A percentile compares a stretch with the other conserved stretches of the same genome.
These are phyloP conservation scores for Carex littledalei DNA, from an alignment of 176 grass and related monocot species.

Conservation along the genomic window DNA sequence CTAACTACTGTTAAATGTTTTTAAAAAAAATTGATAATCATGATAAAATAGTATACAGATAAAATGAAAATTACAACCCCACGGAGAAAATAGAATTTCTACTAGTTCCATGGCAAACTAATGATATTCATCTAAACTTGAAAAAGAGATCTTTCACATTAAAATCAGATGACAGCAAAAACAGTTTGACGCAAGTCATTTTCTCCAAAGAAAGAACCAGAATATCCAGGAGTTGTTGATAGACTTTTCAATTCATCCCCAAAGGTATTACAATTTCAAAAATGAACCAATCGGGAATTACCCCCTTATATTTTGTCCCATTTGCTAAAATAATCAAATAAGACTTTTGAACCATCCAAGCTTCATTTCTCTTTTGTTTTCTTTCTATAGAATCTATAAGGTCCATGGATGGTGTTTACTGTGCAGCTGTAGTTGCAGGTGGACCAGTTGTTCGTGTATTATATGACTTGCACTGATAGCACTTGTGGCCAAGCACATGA, in stretches of 20 bases:
- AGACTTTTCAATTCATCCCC: neutral
- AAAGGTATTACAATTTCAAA: neutral
- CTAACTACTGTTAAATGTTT: neutral
- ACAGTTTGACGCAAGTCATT: neutral
- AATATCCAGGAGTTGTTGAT: neutral
- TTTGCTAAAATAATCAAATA: slow-evolving; percentile 1
- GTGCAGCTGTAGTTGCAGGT: slow-evolving; percentile 15
- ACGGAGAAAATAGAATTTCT: neutral
- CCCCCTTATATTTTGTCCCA: neutral
- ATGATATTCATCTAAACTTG: neutral
- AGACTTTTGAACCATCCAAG: neutral
- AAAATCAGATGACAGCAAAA: neutral
- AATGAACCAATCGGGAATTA: slow-evolving; percentile 14
- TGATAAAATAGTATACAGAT: neutral
- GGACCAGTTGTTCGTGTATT: slow-evolving; percentile 57
- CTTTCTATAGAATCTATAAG: slow-evolving; percentile 13
- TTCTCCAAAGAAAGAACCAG: neutral
- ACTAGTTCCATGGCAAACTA: neutral
- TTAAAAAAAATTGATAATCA: neutral
- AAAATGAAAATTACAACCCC: neutral
- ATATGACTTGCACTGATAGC: slow-evolving; percentile 75
- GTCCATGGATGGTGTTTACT: neutral
- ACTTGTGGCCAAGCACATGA: slow-evolving; percentile 86
- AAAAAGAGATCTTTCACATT: neutral
- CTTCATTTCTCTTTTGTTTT: neutral